These are phyloP conservation scores for Euptelea pleiosperma DNA, from an alignment of 164 flowering plant species.

Conservation along the genomic window DNA sequence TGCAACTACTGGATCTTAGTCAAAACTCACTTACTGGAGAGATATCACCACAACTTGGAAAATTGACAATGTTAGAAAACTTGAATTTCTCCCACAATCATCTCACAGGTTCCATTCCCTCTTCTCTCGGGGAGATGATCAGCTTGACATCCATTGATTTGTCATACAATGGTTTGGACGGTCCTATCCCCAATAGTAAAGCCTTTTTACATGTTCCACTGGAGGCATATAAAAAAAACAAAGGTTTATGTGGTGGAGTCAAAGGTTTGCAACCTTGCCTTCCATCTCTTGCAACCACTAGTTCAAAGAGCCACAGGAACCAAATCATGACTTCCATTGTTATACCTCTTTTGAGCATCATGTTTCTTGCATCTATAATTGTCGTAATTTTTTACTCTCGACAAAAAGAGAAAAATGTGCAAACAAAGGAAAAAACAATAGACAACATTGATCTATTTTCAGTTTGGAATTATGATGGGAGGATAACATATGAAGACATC, in stretches of 20 bases:
- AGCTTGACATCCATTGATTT: conserved; percentile 12
- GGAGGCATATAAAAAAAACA: conserved; percentile 3
- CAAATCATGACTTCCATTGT: neutral
- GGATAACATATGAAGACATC: neutral
- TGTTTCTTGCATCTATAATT: neutral
- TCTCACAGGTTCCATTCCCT: conserved; percentile 20
- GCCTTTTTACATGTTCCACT: conserved; percentile 10
- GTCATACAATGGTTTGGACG: conserved; percentile 14
- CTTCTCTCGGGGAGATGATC: neutral
- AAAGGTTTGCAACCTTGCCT: conserved; percentile 1
- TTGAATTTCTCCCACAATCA: conserved; percentile 26
- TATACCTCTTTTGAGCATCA: neutral
- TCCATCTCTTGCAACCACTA: neutral
- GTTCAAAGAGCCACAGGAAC: neutral
- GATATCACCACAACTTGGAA: no score
- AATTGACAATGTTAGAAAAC: no score
- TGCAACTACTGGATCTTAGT: conserved; percentile 27
- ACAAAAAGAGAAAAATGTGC: no score
- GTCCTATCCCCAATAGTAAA: conserved; percentile 19
- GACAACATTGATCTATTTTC: conserved; percentile 3
- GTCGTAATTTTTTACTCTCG: neutral
- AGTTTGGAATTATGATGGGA: no score
- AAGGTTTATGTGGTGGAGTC: no score
- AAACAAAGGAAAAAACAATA: neutral
- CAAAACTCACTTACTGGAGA: conserved; percentile 17